A percentile compares a stretch with the other conserved stretches of the same genome.
Evolutionary conservation across 2,329 filamentous ascomycete genomes (phyloP).

Genomic region (Colletotrichum acutatum): DNA sequence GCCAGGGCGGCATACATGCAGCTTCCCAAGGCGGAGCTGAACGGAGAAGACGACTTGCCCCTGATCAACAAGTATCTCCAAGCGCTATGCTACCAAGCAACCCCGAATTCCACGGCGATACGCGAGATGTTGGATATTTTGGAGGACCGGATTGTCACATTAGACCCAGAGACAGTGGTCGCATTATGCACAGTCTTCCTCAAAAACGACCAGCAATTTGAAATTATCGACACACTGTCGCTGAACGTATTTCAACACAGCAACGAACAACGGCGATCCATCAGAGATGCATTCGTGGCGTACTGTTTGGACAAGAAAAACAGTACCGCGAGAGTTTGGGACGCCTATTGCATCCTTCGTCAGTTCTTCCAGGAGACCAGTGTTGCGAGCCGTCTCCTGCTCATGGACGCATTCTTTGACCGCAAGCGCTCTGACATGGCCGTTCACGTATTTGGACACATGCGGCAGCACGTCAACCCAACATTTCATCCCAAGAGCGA

Average conservation of each 20-base stretch:
- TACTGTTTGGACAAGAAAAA: slow-evolving; percentile 74
- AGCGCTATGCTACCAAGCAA: slow-evolving; percentile 69
- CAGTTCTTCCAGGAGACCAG: slow-evolving; percentile 75
- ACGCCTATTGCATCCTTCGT: slow-evolving; percentile 72
- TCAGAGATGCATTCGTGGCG: slow-evolving; percentile 73
- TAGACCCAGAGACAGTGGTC: slow-evolving; percentile 81
- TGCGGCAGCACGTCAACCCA: slow-evolving; percentile 80
- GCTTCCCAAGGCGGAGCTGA: slow-evolving; percentile 61
- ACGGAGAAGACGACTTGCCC: slow-evolving; percentile 68
- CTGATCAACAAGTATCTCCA: slow-evolving; percentile 79
- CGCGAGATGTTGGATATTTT: slow-evolving; percentile 79
- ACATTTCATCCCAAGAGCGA: slow-evolving; percentile 74
- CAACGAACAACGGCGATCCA: slow-evolving; percentile 72
- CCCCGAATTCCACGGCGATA: slow-evolving; percentile 76
- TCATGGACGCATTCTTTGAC: slow-evolving; percentile 87
- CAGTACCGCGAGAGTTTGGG: slow-evolving; percentile 73
- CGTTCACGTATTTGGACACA: slow-evolving; percentile 87
- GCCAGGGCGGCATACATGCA: slow-evolving; percentile 74
- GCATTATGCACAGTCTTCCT: slow-evolving; percentile 80
- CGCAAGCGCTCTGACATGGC: slow-evolving; percentile 86
- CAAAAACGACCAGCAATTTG: slow-evolving; percentile 78
- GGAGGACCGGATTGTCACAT: slow-evolving; percentile 73
- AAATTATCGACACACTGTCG: slow-evolving; percentile 85
- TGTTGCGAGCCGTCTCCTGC: slow-evolving; percentile 70
- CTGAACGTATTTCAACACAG: slow-evolving; percentile 78